Percentiles rank a stretch among this genome's conserved stretches.
Conservation (phyloP, 2,329 filamentous ascomycete genomes). For the Venturia nashicola region DNA sequence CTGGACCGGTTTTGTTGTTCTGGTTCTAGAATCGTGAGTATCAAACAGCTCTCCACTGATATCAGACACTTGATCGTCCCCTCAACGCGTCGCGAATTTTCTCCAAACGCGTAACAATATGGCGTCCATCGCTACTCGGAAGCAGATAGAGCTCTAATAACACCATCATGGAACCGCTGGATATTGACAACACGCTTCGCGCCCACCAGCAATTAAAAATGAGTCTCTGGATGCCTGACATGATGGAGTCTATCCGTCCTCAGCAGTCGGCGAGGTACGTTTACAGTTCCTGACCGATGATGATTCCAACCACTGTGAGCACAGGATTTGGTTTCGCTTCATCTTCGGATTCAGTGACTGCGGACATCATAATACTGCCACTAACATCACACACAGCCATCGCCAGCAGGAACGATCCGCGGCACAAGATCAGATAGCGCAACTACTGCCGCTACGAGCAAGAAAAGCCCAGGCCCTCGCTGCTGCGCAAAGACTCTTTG, state of each 20-base stretch:
- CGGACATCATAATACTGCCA: background rate
- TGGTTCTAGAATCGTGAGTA: background rate
- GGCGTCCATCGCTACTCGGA: background rate
- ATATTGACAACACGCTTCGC: background rate
- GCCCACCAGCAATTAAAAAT: background rate
- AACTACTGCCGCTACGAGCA: background rate
- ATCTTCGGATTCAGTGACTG: too few species aligned
- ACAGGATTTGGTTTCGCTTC: background rate
- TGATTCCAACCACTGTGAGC: background rate
- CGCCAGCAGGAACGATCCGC: background rate
- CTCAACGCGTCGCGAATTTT: background rate
- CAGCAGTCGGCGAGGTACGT: background rate
- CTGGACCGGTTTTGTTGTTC: background rate
- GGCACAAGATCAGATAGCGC: background rate
- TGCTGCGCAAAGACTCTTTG: background rate
- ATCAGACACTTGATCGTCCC: background rate
- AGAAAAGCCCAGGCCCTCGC: background rate
- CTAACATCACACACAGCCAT: background rate
- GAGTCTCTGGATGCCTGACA: background rate
- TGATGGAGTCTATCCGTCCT: background rate
- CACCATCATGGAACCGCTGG: background rate
- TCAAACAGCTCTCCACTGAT: background rate
- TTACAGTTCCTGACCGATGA: background rate
- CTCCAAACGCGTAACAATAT: background rate
- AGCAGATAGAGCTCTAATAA: background rate